These are phyloP conservation scores for Paecilomyces sp. DNA, from an alignment of 2,329 filamentous ascomycete species.

Conservation along the genomic window DNA sequence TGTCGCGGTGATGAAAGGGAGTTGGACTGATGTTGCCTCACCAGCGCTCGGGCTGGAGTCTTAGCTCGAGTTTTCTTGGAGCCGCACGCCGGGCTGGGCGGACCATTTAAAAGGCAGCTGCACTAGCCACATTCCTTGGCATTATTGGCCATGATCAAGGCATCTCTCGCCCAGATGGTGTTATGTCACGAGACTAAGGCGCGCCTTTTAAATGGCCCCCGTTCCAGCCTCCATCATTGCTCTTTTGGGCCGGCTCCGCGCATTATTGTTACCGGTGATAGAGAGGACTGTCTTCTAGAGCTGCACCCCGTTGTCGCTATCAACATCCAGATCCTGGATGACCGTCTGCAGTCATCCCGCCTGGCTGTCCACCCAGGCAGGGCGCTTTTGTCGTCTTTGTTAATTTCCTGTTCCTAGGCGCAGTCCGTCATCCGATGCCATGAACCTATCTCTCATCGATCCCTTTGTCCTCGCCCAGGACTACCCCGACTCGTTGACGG, in stretches of 20 bases:
- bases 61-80: constrained; percentile 27
- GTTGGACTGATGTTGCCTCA: constrained; percentile 34
- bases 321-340: neutral
- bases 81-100: constrained; percentile 6
- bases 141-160: neutral
- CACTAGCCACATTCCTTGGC: constrained; percentile 4
- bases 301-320: neutral
- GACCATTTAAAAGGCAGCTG: constrained; percentile 3
- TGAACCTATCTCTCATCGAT: constrained; percentile 67
- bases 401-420: neutral
- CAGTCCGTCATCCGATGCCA: constrained; percentile 22
- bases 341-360: neutral
- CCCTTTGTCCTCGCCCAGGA: constrained; percentile 69
- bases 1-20: constrained; percentile 34
- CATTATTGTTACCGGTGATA: neutral
- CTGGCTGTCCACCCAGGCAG: constrained; percentile 4
- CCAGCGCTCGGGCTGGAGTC: constrained; percentile 32
- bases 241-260: neutral
- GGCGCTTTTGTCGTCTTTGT: constrained; percentile 1
- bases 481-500: constrained; percentile 83
- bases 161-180: neutral
- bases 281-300: neutral
- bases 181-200: neutral
- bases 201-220: constrained; percentile 11
- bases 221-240: neutral